Base-by-base conservation (phyloP, 1,284 basidiomycete genomes). In the Cryptococcus sp. region DNA sequence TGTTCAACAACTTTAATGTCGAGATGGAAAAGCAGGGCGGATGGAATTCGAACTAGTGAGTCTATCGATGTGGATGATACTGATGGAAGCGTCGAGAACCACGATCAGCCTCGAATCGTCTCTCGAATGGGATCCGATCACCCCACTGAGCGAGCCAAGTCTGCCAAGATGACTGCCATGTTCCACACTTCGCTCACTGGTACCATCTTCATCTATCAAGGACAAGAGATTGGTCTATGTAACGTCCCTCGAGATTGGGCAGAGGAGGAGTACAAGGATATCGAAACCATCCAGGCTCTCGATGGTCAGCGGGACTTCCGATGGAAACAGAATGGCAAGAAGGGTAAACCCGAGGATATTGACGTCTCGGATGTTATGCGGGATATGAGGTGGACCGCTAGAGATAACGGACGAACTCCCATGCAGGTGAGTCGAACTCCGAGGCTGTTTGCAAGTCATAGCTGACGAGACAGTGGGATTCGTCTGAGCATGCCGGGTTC, bases 171-270 rank as follows among this genome's bases (percentile, higher is more conserved):
- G 69, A 66, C 87, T 21, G 80, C 83, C 1, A 76, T 86, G 43
- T 73, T 86, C 50, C 79, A 86, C 62, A 76, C 80, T 44, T 80
- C 82, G 0, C 81, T 84, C 49, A 76, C 79, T 3, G 87, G 86
- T 2, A 86, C 86, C 9, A 73, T 84, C 58, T 88, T 83, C 65
- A 76, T 89, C 16, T 88, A 83, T 66, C 85, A 88, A 70, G 86
- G 87, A 2, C 77, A 87, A 70, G 85, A 87, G 62, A 78, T 87
- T 0, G 86, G 83, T 0, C 74, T 85, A 68, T 80, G 78, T 72
- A 88, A 88, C 56, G 81, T 86, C 37, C 85, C 86, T 7, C 66
- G 77, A 34, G 68, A 74, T 2, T 87, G 86, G 85, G 78, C 78
- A 1, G 78, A 85, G 31, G 82, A 85, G 51, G 85, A 87, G 59